Evolutionary conservation across 2,329 filamentous ascomycete genomes (phyloP), one percentile per base, ranked within the genome.

Genomic region (Ceratocystis alfenasii): DNA sequence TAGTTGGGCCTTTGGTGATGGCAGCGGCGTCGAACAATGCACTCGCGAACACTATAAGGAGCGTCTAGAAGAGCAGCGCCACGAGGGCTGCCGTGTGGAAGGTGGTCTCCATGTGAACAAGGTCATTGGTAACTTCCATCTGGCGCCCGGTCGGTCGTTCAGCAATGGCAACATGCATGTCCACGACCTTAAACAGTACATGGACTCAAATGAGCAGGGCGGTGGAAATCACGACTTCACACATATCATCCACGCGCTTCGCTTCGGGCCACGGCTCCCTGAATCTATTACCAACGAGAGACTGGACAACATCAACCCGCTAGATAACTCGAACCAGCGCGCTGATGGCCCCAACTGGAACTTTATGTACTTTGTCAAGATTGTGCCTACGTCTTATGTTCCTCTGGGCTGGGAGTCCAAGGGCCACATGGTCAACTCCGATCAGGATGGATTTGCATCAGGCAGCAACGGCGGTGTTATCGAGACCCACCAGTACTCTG

Each of bases 311-410:
- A 74, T 76, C 8, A 79, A 77, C 73, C 94, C 94, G 3, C 84
- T 99, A 3, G 95, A 99, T 73, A 81, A 83, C 64, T 89, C 87
- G 2, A 78, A 82, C 69, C 91, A 97, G 79, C 77, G 81, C 64
- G 95, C 90, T 1, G 79, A 83, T 45, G 91, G 96, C 72, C 84
- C 90, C 70, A 88, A 88, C 69, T 96, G 83, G 81, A 99, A 96
- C 79, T 99, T 87, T 76, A 96, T 97, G 90, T 99, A 99, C 80
- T 99, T 99, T 76, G 82, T 99, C 76, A 99, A 99, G 81, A 94
- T 99, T 66, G 94, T 99, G 41, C 90, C 89, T 2, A 99, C 94
- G 1, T 93, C 91, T 0, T 99, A 97, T 75, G 82, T 97, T 30
- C 91, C 94, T 1, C 82, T 99, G 1, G 91, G 91, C 69, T 95